Conservation (phyloP, 1,139 yeast genomes). For the Pneumocystis canis region DNA sequence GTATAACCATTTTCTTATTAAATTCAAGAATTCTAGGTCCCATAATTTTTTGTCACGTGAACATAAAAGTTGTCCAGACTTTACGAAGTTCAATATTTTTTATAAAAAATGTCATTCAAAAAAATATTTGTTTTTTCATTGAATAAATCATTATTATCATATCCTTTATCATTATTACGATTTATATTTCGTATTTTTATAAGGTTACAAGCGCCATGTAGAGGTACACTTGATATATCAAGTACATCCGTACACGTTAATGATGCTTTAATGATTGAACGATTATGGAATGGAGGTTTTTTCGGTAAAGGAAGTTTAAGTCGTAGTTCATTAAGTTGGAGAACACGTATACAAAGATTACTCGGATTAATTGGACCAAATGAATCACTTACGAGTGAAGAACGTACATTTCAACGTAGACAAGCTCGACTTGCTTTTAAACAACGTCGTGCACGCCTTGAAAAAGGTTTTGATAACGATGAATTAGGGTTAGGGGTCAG, state of each 20-base stretch:
- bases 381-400: conserved; percentile 44
- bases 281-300: conserved; percentile 73
- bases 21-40: too few species aligned
- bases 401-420: conserved; percentile 59
- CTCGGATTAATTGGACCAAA: conserved; percentile 28
- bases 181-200: neutral
- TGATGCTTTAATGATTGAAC: conserved; percentile 35
- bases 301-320: conserved; percentile 87
- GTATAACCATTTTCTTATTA: too few species aligned
- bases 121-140: too few species aligned
- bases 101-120: too few species aligned
- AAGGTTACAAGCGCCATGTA: neutral
- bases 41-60: too few species aligned
- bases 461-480: conserved; percentile 15
- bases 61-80: too few species aligned
- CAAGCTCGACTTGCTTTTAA: conserved; percentile 62
- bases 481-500: too few species aligned
- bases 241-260: conserved; percentile 17
- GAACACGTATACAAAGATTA: conserved; percentile 44
- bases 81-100: too few species aligned
- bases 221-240: neutral
- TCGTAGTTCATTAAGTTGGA: conserved; percentile 89
- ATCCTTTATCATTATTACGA: neutral
- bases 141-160: neutral
- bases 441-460: conserved; percentile 31